These are phyloP conservation scores for Cordyceps fumosorosea DNA, from an alignment of 2,329 filamentous ascomycete species.

Conservation along the genomic window DNA sequence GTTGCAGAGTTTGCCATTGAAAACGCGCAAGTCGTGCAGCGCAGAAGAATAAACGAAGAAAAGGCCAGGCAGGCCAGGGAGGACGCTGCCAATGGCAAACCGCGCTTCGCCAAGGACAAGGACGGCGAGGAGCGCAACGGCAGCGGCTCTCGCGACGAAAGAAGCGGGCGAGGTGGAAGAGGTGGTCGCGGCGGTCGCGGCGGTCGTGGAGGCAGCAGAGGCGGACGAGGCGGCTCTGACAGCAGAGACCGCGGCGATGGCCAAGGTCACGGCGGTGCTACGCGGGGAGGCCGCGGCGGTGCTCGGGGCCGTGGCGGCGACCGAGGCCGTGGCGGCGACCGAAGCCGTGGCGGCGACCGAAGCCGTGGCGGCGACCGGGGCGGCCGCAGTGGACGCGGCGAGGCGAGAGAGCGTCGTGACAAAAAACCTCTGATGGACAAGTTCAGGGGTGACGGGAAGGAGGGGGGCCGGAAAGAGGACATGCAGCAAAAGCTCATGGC, in stretches of 20 bases:
- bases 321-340: constrained; percentile 4
- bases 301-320: background rate
- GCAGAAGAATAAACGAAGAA: constrained; percentile 45
- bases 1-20: constrained; percentile 98
- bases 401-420: background rate
- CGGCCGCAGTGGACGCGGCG: constrained; percentile 1
- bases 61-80: constrained; percentile 24
- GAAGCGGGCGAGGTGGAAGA: background rate
- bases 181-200: constrained; percentile 12
- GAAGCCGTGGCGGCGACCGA: constrained; percentile 5
- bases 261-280: background rate
- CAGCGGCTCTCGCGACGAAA: background rate
- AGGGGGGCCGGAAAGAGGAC: constrained; percentile 42
- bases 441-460: constrained; percentile 24
- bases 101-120: constrained; percentile 21
- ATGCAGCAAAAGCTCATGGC: constrained; percentile 72
- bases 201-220: constrained; percentile 10
- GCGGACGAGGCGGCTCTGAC: constrained; percentile 4
- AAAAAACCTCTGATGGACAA: constrained; percentile 16
- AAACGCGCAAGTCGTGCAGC: constrained; percentile 89
- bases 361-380: constrained; percentile 3
- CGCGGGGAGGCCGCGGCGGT: background rate
- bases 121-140: constrained; percentile 25
- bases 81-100: background rate
- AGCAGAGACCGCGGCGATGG: background rate